Percentiles rank a stretch among this genome's conserved stretches.
These are phyloP conservation scores for Arthrobotrys musiformis DNA, from an alignment of 2,329 filamentous ascomycete genomes.

Conservation along the genomic window DNA sequence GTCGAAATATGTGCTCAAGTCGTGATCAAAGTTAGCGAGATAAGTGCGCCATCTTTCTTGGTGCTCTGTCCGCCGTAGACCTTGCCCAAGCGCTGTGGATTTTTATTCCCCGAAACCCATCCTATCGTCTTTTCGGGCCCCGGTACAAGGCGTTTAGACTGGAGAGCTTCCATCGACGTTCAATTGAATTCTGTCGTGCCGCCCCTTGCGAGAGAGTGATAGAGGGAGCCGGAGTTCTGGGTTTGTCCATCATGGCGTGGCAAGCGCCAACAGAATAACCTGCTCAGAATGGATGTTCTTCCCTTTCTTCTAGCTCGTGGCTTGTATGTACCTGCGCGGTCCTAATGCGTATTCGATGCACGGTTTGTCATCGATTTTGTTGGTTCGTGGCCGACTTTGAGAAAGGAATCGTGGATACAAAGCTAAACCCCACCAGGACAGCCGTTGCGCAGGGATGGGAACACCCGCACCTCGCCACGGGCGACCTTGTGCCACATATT, in stretches of 20 bases:
- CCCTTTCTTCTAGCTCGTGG: background rate
- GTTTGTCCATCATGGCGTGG: background rate
- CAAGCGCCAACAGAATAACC: constrained; percentile 9
- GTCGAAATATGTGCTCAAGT: background rate
- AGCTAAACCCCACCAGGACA: background rate
- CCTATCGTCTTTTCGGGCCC: constrained; percentile 6
- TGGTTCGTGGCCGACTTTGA: background rate
- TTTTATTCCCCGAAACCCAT: background rate
- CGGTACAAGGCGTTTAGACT: background rate
- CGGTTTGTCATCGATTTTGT: constrained; percentile 1
- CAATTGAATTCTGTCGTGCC: background rate
- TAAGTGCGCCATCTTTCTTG: constrained; percentile 54
- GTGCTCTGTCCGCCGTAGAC: too few relatives aligned
- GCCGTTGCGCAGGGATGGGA: constrained; percentile 11
- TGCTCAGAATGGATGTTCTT: constrained; percentile 3
- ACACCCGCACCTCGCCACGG: constrained; percentile 26
- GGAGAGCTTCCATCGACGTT: constrained; percentile 1
- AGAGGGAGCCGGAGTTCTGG: background rate
- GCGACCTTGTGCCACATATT: background rate
- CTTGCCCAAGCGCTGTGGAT: constrained; percentile 45
- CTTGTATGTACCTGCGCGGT: constrained; percentile 6
- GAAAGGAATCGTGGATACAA: background rate
- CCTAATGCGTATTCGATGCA: background rate
- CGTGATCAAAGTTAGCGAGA: constrained; percentile 38
- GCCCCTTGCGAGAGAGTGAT: background rate